Percentiles rank a stretch among this genome's conserved stretches.
Conservation (phyloP, 495 filamentous ascomycete species). For the Neurospora sublineolata region DNA sequence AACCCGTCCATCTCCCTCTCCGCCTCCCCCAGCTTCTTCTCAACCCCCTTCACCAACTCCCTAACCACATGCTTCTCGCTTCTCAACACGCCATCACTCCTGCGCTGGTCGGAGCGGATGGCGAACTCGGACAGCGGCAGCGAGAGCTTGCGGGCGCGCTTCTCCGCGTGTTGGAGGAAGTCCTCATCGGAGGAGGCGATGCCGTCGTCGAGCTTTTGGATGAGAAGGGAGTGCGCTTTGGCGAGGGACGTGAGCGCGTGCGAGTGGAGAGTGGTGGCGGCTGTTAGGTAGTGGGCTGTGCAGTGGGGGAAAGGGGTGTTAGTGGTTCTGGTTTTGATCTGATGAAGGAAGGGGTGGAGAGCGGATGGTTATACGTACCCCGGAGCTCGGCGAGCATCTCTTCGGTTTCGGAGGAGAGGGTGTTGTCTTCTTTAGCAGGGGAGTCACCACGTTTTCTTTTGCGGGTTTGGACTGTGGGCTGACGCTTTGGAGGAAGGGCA, state of each 20-base stretch:
- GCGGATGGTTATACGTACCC: not conserved
- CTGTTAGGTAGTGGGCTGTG: not conserved
- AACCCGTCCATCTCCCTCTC: not conserved
- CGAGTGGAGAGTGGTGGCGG: not conserved
- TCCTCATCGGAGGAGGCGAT: not conserved
- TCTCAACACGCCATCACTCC: not conserved
- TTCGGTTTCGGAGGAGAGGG: not conserved
- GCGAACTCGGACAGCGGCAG: not conserved
- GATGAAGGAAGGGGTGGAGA: too few species aligned
- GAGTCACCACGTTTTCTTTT: not conserved
- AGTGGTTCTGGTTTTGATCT: not conserved
- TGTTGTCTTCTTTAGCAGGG: not conserved
- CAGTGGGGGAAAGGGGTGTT: not conserved
- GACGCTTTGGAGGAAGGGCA: not conserved
- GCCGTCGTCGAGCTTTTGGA: not conserved
- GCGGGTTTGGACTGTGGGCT: not conserved
- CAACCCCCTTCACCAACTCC: not conserved
- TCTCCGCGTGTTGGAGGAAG: not conserved
- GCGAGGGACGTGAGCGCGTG: not conserved
- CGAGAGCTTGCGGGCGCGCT: not conserved
- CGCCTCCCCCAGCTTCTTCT: not conserved
- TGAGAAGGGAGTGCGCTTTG: not conserved
- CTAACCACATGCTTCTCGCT: not conserved
- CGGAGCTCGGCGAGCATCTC: not conserved
- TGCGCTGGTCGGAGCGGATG: not conserved